These are phyloP conservation scores for Myxozyma vanderwaltii DNA, from an alignment of 805 yeast species.

Conservation along the genomic window DNA sequence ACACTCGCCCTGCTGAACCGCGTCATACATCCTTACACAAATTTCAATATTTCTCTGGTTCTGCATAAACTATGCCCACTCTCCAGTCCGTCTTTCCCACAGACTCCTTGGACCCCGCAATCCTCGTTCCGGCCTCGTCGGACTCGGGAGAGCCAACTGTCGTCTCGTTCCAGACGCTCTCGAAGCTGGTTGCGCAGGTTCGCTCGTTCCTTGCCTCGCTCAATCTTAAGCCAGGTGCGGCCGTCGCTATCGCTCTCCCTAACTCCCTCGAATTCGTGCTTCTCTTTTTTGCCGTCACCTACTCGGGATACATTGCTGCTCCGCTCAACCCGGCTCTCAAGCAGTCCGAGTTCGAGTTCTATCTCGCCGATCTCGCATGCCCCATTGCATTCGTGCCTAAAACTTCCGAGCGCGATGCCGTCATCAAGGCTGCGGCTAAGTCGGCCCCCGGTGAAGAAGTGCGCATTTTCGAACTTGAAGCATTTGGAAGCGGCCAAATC, in stretches of 20 bases:
- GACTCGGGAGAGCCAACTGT: neutral
- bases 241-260: conserved; percentile 55
- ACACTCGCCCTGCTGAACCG: too few relatives aligned
- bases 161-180: conserved; percentile 18
- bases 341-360: conserved; percentile 63
- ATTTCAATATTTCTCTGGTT: neutral
- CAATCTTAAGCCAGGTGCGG: conserved; percentile 18
- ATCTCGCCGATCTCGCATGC: conserved; percentile 61
- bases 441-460: conserved; percentile 38
- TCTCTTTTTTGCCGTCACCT: conserved; percentile 59
- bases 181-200: conserved; percentile 1
- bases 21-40: too few relatives aligned
- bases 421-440: conserved; percentile 54
- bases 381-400: conserved; percentile 63
- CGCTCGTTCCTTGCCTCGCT: conserved; percentile 26
- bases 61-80: conserved; percentile 19
- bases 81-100: conserved; percentile 1
- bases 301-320: conserved; percentile 61
- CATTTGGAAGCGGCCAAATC: neutral
- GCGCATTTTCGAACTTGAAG: conserved; percentile 15
- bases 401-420: conserved; percentile 46
- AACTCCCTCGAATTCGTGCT: conserved; percentile 62
- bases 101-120: conserved; percentile 13
- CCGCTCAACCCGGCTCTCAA: conserved; percentile 69
- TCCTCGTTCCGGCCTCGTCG: conserved; percentile 22